Conservation (phyloP, 257 asterid genomes). For the Solanum pimpinellifolium region DNA sequence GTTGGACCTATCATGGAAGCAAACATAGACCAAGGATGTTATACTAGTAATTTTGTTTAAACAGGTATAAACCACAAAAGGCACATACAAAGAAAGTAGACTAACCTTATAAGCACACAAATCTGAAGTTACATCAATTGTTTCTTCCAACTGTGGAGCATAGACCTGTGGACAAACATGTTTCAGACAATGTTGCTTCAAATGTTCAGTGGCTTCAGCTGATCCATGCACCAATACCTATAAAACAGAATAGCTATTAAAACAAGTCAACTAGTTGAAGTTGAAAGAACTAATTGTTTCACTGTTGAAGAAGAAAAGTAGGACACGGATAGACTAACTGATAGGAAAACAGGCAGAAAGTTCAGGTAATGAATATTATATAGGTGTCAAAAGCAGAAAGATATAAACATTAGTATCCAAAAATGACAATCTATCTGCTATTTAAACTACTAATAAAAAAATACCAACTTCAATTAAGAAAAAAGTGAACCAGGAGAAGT, state of each 20-base stretch:
- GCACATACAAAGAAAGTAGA: constrained; percentile 1
- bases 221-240: constrained; percentile 98
- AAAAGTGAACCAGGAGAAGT: neutral
- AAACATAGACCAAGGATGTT: constrained; percentile 10
- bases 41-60: neutral
- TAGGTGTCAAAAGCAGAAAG: neutral
- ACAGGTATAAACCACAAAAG: neutral
- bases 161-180: constrained; percentile 78
- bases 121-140: constrained; percentile 96
- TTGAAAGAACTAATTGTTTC: neutral
- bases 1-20: constrained; percentile 59
- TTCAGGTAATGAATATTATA: neutral
- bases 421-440: neutral
- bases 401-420: neutral
- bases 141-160: constrained; percentile 95
- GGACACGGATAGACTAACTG: neutral
- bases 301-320: neutral
- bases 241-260: constrained; percentile 13
- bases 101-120: constrained; percentile 89
- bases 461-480: neutral
- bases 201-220: constrained; percentile 98
- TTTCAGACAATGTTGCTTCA: constrained; percentile 82
- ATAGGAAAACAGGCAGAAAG: neutral
- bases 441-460: neutral
- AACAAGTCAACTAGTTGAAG: neutral